Conservation (phyloP, 345 rosid species). For the Cardamine chenopodiifolia region DNA sequence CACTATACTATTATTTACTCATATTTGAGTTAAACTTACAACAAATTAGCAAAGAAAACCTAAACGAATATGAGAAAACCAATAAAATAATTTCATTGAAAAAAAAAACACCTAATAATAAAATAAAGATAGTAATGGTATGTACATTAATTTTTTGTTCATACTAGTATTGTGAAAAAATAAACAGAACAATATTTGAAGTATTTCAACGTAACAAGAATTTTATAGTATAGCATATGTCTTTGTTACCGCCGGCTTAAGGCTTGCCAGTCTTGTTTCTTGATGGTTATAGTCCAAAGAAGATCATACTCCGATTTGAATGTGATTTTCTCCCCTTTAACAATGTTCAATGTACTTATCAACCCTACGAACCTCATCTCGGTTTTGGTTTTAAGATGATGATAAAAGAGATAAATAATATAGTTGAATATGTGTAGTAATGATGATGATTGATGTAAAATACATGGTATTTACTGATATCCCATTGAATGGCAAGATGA, state of each 20-base stretch:
- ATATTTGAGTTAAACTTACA: too few species aligned
- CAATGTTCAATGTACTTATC: slow-evolving; percentile 80
- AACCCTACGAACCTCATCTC: slow-evolving; percentile 88
- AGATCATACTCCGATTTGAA: slow-evolving; percentile 81
- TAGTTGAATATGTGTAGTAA: neutral
- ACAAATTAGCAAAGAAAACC: too few species aligned
- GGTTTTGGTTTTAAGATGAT: slow-evolving; percentile 47
- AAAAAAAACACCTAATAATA: too few species aligned
- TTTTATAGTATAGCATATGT: too few species aligned
- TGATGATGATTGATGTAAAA: neutral
- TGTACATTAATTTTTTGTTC: too few species aligned
- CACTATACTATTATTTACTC: too few species aligned
- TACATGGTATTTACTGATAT: slow-evolving; percentile 77
- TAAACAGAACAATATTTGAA: too few species aligned
- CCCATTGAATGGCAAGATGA: slow-evolving; percentile 87
- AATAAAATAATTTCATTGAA: too few species aligned
- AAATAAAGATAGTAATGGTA: too few species aligned
- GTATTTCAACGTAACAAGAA: too few species aligned
- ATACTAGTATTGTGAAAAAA: too few species aligned
- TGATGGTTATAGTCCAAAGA: slow-evolving; percentile 92
- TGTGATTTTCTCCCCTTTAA: slow-evolving; percentile 58
- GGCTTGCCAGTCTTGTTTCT: slow-evolving; percentile 28
- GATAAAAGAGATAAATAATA: slow-evolving; percentile 10
- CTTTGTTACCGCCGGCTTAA: neutral
- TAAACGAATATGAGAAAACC: too few species aligned